Base-by-base conservation (phyloP, 108 stramenopile species). In the Skeletonema potamos region DNA sequence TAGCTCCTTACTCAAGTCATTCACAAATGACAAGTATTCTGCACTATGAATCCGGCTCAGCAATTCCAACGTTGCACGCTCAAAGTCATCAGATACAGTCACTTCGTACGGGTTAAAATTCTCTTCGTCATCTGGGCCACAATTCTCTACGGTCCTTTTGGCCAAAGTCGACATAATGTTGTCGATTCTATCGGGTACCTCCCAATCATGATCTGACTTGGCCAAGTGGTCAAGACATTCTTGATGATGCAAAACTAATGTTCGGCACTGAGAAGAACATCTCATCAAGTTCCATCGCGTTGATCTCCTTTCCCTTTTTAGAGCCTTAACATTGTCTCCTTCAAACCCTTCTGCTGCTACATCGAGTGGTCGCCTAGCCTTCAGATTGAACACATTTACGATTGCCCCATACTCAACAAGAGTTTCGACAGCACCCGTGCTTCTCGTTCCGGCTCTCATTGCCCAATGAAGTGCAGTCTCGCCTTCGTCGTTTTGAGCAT, bases 391-490 rank as follows among this genome's bases (percentile, higher is more conserved):
- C 13, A 91, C 68, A 18, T 84, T 82, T 10, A 84, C 72, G 54
- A 84, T 83, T 18, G 93, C 89, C 29, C 87, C 87, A 68, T 89
- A 86, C 58, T 89, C 86, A 6, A 94, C 57, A 24, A 96, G 77
- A 36, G 86, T 66, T 48, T 84, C 58, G 1, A 69, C 88, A 22
- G 85, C 87, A 29, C 63, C 63, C 22, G 82, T 74, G 3, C 91
- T 87, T 27, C 65, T 57, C 26, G 62, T 39, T 27, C 93, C 93
- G 9, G 91, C 71, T 4, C 92, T 82, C 85, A 94, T 85, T 39
- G 96, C 93, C 89, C 92, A 90, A 77, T 94, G 96, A 4, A 94
- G 70, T 13, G 96, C 85, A 32, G 93, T 90, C 54, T 96, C 92
- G 12, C 93, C 93, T 18, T 61, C 39, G 41, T 91, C 72, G 70